Percentiles rank a stretch among this genome's conserved stretches.
These are phyloP conservation scores for Toxoplasma gondii DNA, from an alignment of 169 alveolate species.

Conservation along the genomic window DNA sequence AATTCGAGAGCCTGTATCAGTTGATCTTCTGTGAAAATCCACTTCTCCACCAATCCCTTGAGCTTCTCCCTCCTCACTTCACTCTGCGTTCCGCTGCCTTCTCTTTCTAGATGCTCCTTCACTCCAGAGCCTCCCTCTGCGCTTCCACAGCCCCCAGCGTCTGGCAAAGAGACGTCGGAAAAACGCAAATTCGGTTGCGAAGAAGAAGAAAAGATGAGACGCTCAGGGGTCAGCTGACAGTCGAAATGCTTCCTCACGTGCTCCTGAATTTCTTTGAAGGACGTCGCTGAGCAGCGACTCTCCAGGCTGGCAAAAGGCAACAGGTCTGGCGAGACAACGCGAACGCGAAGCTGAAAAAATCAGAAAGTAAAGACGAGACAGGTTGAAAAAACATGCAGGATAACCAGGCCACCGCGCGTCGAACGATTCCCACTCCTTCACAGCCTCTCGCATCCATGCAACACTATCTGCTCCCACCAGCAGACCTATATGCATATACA, in stretches of 20 bases:
- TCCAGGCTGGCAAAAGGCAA: constrained; percentile 1
- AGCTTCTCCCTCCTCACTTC: neutral
- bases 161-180: neutral
- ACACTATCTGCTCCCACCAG: neutral
- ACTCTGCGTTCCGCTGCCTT: neutral
- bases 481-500: neutral
- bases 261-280: neutral
- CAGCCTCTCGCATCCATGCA: no score
- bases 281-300: neutral
- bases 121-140: neutral
- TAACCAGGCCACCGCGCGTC: neutral
- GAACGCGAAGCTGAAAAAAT: constrained; percentile 30
- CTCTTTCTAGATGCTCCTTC: neutral
- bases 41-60: neutral
- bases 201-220: neutral
- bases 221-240: constrained; percentile 17
- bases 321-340: constrained; percentile 7
- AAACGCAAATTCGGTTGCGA: neutral
- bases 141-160: neutral
- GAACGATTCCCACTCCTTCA: no score
- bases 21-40: constrained; percentile 10
- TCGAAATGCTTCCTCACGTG: neutral
- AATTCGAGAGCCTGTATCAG: neutral
- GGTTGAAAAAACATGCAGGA: neutral
- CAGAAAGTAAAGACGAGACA: neutral